Conservation (phyloP, 257 asterid genomes). For the Linaria vulgaris region DNA sequence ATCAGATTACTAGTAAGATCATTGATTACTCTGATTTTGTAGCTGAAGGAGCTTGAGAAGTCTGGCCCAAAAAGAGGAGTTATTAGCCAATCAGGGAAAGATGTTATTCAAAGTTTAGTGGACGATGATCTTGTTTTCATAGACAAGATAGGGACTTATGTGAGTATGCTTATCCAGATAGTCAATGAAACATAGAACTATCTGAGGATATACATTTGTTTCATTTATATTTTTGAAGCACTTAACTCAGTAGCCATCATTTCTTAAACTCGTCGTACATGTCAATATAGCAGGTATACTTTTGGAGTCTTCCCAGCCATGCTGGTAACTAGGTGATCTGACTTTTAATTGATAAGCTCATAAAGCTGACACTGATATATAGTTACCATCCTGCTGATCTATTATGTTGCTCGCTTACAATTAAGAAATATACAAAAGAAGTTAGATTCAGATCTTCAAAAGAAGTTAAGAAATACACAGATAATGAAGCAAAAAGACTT, state of each 20-base stretch:
- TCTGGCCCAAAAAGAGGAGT: conserved; percentile 90
- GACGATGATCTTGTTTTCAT: conserved; percentile 95
- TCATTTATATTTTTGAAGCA: too few species aligned
- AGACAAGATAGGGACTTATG: conserved; percentile 98
- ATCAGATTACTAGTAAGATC: conserved; percentile 5
- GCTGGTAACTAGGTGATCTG: conserved; percentile 91
- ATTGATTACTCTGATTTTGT: conserved; percentile 19
- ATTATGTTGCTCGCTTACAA: conserved; percentile 40
- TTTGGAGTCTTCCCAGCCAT: conserved; percentile 99
- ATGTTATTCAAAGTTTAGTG: conserved; percentile 81
- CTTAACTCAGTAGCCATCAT: conserved; percentile 14
- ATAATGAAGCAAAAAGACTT: conserved; percentile 64
- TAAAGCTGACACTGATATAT: neutral
- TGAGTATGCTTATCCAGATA: conserved; percentile 44
- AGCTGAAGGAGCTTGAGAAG: conserved; percentile 95
- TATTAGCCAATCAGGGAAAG: conserved; percentile 93
- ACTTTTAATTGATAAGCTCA: conserved; percentile 21
- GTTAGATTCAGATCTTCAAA: conserved; percentile 73
- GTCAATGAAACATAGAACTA: neutral
- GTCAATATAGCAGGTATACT: conserved; percentile 65
- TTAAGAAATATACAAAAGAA: conserved; percentile 67
- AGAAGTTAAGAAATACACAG: conserved; percentile 69
- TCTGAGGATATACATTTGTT: conserved; percentile 30
- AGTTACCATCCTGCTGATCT: conserved; percentile 13
- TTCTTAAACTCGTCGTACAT: conserved; percentile 14